phyloP scores from a whole-genome alignment of 176 grass and related monocot genomes.

The Carex littledalei region DNA sequence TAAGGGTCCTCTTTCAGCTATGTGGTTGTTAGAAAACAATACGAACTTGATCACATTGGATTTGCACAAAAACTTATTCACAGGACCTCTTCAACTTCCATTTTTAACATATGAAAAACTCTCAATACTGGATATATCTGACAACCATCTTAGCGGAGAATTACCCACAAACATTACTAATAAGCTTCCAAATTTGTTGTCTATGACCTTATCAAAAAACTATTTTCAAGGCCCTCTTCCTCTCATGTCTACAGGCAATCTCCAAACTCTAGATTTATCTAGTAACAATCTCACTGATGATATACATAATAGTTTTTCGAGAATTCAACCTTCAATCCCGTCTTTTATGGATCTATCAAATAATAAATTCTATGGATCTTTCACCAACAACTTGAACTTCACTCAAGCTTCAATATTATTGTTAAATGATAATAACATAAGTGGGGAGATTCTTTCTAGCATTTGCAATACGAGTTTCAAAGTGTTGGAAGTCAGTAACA shows the following conservation, averaged over 20 bases:
- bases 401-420: no score
- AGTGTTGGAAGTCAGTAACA: not conserved
- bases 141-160: not conserved
- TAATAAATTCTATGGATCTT: not conserved
- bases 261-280: not conserved
- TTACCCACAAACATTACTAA: conserved; percentile 9
- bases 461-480: not conserved
- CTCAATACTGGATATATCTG: not conserved
- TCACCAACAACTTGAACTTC: no score
- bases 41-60: not conserved
- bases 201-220: not conserved
- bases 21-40: conserved; percentile 31
- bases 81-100: not conserved
- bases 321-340: not conserved
- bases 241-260: not conserved
- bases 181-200: not conserved
- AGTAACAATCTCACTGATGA: conserved; percentile 13
- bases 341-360: not conserved
- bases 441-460: not conserved
- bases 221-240: not conserved
- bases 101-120: not conserved
- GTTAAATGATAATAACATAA: no score
- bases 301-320: conserved; percentile 9
- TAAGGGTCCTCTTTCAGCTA: not conserved
- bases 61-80: conserved; percentile 27